Base-by-base conservation (phyloP, 257 asterid genomes). In the Linaria vulgaris region DNA sequence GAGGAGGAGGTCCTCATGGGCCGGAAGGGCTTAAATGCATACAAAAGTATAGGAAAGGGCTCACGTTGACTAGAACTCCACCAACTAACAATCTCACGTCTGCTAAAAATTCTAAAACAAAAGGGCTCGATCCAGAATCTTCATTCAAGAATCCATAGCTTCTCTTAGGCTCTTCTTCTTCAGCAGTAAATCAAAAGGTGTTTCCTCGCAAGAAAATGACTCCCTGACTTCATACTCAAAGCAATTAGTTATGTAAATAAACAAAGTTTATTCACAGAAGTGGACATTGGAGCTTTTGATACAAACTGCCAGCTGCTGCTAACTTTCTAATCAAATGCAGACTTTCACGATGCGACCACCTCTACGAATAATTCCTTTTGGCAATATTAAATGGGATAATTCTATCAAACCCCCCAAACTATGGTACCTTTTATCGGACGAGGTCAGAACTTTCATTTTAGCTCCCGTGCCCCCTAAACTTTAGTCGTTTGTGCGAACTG, bases 1-100 rank as follows among this genome's bases (percentile, higher is more conserved):
- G 73, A 86, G 75, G 70, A 79, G 90, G 82, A 82, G 71, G 84
- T 64, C 86, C 86, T 61, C 39, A 61, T 43, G 84, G 78, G 59
- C 64, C 82, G 22, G 72, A 67, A 23, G 75, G 74, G 73, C 80
- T 81, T 69, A 72, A 59, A 31, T 78, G 84, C 74, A 69, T 66
- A 41, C 80, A 31, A 70, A 65, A 66, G 31, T 17, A 54, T 58
- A 63, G 67, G 47, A 74, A 75, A 69, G 68, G 71, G 37, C 76
- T 63, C 57, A 73, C 31, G 39, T 56, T 74, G 30, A 52, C 72
- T 37, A 61, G 74, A 69, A 56, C 22, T 31, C 45, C 5, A 24
- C 70, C 85, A 41, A 46, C 71, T 12, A 51, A 43, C 72, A 53
- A 48, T 63, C 70, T 46, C 80, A 66, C 43, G 64, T 61, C 62